These are phyloP conservation scores for Talaromyces albobiverticillius DNA, from an alignment of 2,329 filamentous ascomycete species.

Conservation along the genomic window DNA sequence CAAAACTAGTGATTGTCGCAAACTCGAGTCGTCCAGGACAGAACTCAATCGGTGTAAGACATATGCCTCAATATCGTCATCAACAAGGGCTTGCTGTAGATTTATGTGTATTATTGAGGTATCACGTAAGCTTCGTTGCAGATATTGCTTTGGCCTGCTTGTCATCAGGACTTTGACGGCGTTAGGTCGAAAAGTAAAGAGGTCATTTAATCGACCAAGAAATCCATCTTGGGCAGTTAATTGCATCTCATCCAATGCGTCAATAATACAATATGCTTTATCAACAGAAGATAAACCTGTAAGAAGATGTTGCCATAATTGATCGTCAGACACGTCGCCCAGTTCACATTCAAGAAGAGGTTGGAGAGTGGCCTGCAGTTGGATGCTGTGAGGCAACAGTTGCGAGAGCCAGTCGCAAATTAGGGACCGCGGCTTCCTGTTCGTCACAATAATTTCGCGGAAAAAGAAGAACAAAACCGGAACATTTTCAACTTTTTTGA, in stretches of 20 bases:
- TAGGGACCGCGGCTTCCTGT: constrained; percentile 13
- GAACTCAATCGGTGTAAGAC: constrained; percentile 12
- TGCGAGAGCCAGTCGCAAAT: constrained; percentile 14
- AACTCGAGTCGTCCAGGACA: constrained; percentile 6
- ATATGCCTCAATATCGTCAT: constrained; percentile 17
- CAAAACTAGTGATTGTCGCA: background rate
- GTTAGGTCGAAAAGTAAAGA: background rate
- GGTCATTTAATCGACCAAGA: background rate
- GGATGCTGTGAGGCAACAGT: background rate
- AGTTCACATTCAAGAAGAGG: background rate
- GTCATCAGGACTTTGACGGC: background rate
- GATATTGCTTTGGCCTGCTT: background rate
- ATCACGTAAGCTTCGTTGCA: background rate
- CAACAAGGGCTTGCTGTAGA: constrained; percentile 3
- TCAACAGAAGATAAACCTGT: background rate
- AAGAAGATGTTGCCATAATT: constrained; percentile 10
- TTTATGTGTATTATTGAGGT: constrained; percentile 14
- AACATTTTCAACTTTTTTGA: background rate
- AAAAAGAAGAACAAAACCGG: constrained; percentile 15
- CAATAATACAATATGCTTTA: background rate
- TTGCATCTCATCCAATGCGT: constrained; percentile 4
- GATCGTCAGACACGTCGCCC: background rate
- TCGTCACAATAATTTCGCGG: constrained; percentile 16
- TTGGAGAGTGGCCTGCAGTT: constrained; percentile 23
- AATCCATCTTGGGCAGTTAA: constrained; percentile 12